A percentile compares a stretch with the other conserved stretches of the same genome.
Conservation (phyloP, 1,139 yeast species). For the Geotrichum klebahnii region DNA sequence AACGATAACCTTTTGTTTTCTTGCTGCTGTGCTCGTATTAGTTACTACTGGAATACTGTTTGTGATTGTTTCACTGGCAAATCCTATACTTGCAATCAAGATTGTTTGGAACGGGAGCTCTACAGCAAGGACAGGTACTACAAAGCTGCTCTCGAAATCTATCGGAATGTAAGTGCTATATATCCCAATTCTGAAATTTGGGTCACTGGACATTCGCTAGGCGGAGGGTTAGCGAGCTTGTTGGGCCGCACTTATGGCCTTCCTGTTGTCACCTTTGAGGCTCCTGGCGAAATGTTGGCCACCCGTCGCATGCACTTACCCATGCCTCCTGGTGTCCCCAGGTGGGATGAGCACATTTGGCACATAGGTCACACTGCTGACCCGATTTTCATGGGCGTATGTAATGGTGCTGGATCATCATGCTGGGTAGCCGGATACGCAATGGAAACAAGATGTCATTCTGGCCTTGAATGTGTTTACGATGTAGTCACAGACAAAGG, state of each 20-base stretch:
- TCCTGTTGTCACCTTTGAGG: slow-evolving; percentile 86
- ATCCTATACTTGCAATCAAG: slow-evolving; percentile 84
- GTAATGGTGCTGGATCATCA: slow-evolving; percentile 88
- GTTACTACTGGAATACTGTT: slow-evolving; percentile 90
- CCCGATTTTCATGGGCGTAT: slow-evolving; percentile 94
- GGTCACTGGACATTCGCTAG: slow-evolving; percentile 94
- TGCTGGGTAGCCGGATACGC: slow-evolving; percentile 95
- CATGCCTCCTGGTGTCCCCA: slow-evolving; percentile 84
- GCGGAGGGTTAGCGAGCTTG: slow-evolving; percentile 80
- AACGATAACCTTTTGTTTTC: slow-evolving; percentile 88
- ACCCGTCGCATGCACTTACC: slow-evolving; percentile 83
- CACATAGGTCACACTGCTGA: slow-evolving; percentile 97
- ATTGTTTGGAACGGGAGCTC: slow-evolving; percentile 75
- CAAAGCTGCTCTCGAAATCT: slow-evolving; percentile 73
- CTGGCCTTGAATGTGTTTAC: slow-evolving; percentile 83
- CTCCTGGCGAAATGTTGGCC: slow-evolving; percentile 90
- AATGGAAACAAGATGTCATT: slow-evolving; percentile 93
- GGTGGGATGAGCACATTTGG: slow-evolving; percentile 78
- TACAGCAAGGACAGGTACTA: slow-evolving; percentile 75
- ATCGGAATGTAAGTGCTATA: slow-evolving; percentile 59
- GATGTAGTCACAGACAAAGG: slow-evolving; percentile 87
- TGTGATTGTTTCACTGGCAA: slow-evolving; percentile 83
- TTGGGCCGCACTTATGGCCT: slow-evolving; percentile 85
- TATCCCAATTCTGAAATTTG: slow-evolving; percentile 75
- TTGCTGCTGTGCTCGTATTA: slow-evolving; percentile 93